phyloP scores from a whole-genome alignment of 2,329 filamentous ascomycete species.

The Neospermospora avenae region DNA sequence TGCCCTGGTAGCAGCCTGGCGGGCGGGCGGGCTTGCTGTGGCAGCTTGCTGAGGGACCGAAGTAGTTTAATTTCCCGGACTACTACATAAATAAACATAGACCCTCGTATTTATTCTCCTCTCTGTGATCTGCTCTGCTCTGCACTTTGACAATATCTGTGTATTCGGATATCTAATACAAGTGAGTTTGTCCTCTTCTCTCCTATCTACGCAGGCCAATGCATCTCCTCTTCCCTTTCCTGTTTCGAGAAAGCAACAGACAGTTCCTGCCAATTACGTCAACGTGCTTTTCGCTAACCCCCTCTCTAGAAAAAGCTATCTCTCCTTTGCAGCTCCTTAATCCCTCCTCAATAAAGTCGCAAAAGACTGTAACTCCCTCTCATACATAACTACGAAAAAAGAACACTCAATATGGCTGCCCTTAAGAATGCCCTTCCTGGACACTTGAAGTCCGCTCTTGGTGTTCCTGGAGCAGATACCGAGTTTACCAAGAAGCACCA shows the following conservation, averaged over 20 bases:
- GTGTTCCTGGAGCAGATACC: conserved; percentile 37
- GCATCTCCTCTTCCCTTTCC: not conserved
- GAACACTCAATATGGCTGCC: conserved; percentile 57
- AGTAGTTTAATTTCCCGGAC: too few relatives aligned
- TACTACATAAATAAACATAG: not conserved
- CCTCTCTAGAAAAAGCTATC: conserved; percentile 9
- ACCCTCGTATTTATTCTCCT: not conserved
- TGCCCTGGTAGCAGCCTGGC: too few relatives aligned
- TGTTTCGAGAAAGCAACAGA: not conserved
- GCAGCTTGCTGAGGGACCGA: too few relatives aligned
- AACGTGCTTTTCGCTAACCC: conserved; percentile 8
- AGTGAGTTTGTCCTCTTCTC: not conserved
- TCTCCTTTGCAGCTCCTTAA: not conserved
- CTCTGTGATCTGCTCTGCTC: not conserved
- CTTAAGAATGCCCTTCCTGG: conserved; percentile 75
- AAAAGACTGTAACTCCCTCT: not conserved
- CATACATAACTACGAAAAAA: not conserved
- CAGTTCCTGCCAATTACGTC: conserved; percentile 7
- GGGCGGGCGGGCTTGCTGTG: too few relatives aligned
- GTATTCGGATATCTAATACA: not conserved
- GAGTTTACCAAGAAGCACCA: conserved; percentile 65
- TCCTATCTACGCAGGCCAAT: not conserved
- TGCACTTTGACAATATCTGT: not conserved
- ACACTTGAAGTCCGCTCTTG: conserved; percentile 62
- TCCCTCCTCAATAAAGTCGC: not conserved